Conservation (phyloP, 306 rosid species). For the Cucurbita pepo region DNA sequence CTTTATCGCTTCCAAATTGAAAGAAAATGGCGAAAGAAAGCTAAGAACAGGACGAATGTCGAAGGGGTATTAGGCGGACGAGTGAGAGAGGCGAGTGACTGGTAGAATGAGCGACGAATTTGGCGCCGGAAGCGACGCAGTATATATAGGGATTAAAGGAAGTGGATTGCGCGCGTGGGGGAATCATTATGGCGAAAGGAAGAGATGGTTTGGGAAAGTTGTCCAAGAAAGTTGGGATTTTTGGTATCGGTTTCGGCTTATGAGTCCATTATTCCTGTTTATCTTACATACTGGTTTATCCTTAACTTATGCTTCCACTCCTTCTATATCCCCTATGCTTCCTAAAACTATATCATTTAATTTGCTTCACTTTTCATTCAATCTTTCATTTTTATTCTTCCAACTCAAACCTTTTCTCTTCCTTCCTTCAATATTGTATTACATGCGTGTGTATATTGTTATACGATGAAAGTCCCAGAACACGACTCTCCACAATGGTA, state of each 20-base stretch:
- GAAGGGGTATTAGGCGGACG: background rate
- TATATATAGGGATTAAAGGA: background rate
- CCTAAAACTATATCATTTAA: background rate
- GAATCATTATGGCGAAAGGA: constrained; percentile 19
- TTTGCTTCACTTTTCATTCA: background rate
- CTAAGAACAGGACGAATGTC: background rate
- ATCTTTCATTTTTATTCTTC: background rate
- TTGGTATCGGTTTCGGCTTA: background rate
- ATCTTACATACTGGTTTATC: background rate
- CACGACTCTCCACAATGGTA: too few species aligned
- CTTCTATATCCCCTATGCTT: background rate
- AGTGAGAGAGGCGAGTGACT: background rate
- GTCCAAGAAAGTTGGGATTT: constrained; percentile 13
- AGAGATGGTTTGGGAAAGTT: constrained; percentile 29
- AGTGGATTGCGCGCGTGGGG: background rate
- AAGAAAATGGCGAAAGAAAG: background rate
- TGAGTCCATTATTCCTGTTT: background rate
- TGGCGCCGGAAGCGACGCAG: background rate
- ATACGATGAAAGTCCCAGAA: too few species aligned
- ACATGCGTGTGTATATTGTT: too few species aligned
- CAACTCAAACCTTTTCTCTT: background rate
- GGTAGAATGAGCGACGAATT: background rate
- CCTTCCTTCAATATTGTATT: too few species aligned
- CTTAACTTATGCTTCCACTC: background rate
- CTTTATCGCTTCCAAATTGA: background rate